Conservation (phyloP, 2,329 filamentous ascomycete genomes). For the Rhexocercosporidium sp. region DNA sequence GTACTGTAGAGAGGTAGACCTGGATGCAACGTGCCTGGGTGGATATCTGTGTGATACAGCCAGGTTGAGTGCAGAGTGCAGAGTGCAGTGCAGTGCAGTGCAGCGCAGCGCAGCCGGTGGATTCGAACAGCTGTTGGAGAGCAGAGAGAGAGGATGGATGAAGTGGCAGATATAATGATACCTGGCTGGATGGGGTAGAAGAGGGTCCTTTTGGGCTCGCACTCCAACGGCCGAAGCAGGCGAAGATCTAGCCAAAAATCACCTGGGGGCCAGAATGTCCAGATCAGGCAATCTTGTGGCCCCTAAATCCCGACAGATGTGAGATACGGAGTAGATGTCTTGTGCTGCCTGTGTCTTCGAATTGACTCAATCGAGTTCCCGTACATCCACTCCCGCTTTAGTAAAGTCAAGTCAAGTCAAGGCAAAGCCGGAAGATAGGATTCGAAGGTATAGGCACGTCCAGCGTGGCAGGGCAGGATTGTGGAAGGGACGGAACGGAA, state of each 20-base stretch:
- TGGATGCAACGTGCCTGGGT: not conserved
- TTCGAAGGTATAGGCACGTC: not conserved
- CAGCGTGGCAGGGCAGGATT: not conserved
- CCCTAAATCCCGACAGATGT: not conserved
- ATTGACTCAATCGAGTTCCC: not conserved
- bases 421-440: too few relatives aligned
- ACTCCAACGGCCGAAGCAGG: not conserved
- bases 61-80: not conserved
- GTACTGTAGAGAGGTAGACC: too few relatives aligned
- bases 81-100: not conserved
- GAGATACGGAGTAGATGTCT: too few relatives aligned
- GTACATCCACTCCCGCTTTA: not conserved
- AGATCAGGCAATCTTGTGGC: not conserved
- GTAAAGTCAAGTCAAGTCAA: not conserved
- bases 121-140: not conserved
- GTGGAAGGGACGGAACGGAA: not conserved
- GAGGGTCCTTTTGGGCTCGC: too few relatives aligned
- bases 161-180: too few relatives aligned
- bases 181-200: too few relatives aligned
- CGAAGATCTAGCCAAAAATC: not conserved
- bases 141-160: not conserved
- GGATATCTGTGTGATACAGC: not conserved
- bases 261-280: too few relatives aligned
- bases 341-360: too few relatives aligned
- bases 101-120: not conserved